Conservation (phyloP, 83 land plant genomes). For the Thuja plicata region DNA sequence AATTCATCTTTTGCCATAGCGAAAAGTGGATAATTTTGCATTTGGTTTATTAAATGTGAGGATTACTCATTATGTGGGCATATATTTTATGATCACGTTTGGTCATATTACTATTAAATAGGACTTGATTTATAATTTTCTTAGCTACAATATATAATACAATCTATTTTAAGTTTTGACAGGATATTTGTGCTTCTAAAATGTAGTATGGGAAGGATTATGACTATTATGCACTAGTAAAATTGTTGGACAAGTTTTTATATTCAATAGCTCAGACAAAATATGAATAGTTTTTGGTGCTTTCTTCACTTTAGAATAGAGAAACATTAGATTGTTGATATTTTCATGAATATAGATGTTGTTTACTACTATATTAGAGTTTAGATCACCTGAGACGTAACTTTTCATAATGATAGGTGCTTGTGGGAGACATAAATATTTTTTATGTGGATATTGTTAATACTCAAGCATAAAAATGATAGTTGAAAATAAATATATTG, state of each 20-base stretch:
- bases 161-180: background rate
- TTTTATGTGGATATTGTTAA: slow-evolving; percentile 94
- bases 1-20: no score
- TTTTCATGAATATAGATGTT: background rate
- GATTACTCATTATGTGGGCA: no score
- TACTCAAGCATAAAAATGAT: slow-evolving; percentile 62
- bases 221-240: slow-evolving; percentile 94
- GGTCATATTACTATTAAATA: background rate
- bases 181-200: background rate
- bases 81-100: no score
- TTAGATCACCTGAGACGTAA: background rate
- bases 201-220: slow-evolving; percentile 93
- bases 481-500: background rate
- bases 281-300: slow-evolving; percentile 89
- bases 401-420: slow-evolving; percentile 51
- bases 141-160: background rate
- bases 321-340: background rate
- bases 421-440: slow-evolving; percentile 92
- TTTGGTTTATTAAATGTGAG: background rate
- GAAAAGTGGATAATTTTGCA: no score
- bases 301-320: slow-evolving; percentile 39
- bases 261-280: slow-evolving; percentile 80
- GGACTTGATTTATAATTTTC: background rate
- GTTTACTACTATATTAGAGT: background rate
- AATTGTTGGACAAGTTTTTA: slow-evolving; percentile 81